Base-by-base conservation (phyloP, 2,329 filamentous ascomycete genomes). In the Pseudogymnoascus sp. region DNA sequence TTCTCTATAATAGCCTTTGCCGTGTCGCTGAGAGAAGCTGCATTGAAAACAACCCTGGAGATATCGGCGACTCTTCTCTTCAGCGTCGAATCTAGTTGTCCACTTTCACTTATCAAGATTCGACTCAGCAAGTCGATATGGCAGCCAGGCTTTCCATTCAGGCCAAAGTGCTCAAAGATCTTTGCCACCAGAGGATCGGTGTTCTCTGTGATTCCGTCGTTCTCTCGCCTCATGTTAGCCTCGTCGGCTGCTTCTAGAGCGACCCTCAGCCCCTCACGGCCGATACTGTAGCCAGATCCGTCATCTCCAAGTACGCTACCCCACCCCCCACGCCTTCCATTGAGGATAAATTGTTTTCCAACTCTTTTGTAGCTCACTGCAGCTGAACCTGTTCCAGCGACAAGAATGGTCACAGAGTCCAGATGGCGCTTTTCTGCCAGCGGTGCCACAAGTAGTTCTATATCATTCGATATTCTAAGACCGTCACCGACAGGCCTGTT, bases 231-330 rank as follows among this genome's bases (percentile, higher is more conserved):
- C 23, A 25, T 50, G 23, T 50, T 50, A 23, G 44, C 23, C 2
- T 50, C 44, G 14, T 50, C 44, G 1, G 23, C 44, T 7, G 44
- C 23, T 50, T 28, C 44, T n/a, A 50, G 44, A 50, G 44, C 44
- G 1, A 50, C 14, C 11, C 44, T 50, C 21, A 50, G n/a, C 56
- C 53, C 64, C 12, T 62, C 56, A 14, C 64, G 56, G 1, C 78
- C 78, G 12, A 79, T 75, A 1, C 73, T 71, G 65, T 74, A 79
- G 2, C 76, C 78, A 0, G 73, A 73, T 0, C 78, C 78, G 38
- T 79, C 76, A 60, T 80, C 78, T 0, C 78, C 77, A 1, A 80
- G 69, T 4, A 78, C 67, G 63, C 75, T 70, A 2, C 78, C 77
- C 78, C 78, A 79, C 11, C 78, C 78, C 1, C 78, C 78, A 4